These are phyloP conservation scores for Parietaria judaica DNA, from an alignment of 306 rosid species.

Conservation along the genomic window DNA sequence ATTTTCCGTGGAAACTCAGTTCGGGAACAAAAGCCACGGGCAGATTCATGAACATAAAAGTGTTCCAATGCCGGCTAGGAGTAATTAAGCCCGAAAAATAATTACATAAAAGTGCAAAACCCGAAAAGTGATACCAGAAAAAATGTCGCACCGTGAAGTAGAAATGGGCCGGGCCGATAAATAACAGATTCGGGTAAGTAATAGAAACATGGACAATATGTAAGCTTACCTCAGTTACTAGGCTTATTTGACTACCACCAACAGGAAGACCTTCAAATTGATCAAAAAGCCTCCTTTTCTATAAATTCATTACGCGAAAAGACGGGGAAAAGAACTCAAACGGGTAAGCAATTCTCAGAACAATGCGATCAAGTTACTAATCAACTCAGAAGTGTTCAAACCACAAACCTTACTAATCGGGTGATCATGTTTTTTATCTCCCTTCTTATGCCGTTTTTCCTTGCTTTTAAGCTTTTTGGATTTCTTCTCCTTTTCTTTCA, in stretches of 20 bases:
- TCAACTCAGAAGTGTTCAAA: background rate
- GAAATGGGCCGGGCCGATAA: too few relatives aligned
- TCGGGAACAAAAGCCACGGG: too few relatives aligned
- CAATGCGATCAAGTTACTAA: background rate
- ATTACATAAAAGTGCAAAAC: background rate
- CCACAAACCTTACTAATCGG: constrained; percentile 11
- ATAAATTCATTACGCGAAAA: background rate
- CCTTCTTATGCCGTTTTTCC: constrained; percentile 13
- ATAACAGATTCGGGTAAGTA: too few relatives aligned
- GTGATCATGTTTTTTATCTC: constrained; percentile 14
- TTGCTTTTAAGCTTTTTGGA: constrained; percentile 13
- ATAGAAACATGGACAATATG: background rate
- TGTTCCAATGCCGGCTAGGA: too few relatives aligned
- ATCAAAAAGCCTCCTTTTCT: constrained; percentile 21
- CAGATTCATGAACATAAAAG: too few relatives aligned
- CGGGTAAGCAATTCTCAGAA: background rate
- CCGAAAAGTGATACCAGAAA: background rate
- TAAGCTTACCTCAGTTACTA: constrained; percentile 9
- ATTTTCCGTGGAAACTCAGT: background rate
- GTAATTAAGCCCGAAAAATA: too few relatives aligned
- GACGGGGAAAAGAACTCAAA: background rate
- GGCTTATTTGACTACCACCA: constrained; percentile 2
- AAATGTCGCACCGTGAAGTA: too few relatives aligned
- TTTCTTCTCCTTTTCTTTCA: constrained; percentile 17
- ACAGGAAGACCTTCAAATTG: constrained; percentile 15